Conservation (phyloP, 2,329 filamentous ascomycete genomes). For the Botrytis porri region DNA sequence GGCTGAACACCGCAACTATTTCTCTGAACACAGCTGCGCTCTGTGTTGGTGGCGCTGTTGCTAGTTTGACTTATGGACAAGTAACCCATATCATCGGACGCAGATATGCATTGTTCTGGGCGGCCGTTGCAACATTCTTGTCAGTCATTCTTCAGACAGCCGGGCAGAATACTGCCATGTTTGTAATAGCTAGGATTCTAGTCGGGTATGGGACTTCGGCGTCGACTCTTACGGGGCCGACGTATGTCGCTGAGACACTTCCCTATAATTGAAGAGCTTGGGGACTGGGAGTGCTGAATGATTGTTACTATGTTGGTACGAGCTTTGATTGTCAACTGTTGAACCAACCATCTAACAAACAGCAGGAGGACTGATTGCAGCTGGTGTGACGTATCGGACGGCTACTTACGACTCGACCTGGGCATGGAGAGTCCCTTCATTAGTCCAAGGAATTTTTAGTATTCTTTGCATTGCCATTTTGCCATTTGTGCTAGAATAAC, state of each 20-base stretch:
- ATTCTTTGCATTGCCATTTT: conserved; percentile 25
- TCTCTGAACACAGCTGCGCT: conserved; percentile 54
- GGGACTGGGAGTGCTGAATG: conserved; percentile 42
- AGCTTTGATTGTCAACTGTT: background rate
- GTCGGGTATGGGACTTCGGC: conserved; percentile 29
- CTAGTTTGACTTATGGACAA: conserved; percentile 41
- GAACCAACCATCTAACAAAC: background rate
- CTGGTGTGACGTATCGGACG: conserved; percentile 39
- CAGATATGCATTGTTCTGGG: conserved; percentile 26
- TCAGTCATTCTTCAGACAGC: conserved; percentile 29
- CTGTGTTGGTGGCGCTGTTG: conserved; percentile 51
- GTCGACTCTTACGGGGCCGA: conserved; percentile 43
- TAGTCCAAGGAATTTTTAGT: conserved; percentile 34
- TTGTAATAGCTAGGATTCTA: conserved; percentile 29
- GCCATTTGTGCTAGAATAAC: conserved; percentile 48
- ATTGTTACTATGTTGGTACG: conserved; percentile 36
- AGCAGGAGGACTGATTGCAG: conserved; percentile 39
- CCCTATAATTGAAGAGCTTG: conserved; percentile 45
- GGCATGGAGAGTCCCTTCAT: conserved; percentile 40
- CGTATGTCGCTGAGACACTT: conserved; percentile 51
- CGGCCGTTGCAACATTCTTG: conserved; percentile 25
- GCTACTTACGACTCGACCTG: conserved; percentile 38
- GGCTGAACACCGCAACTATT: conserved; percentile 49
- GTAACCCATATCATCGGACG: conserved; percentile 42
- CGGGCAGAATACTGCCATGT: conserved; percentile 30